phyloP scores from a whole-genome alignment of 768 basidiomycete genomes.

The Auricularia auricula-judae region DNA sequence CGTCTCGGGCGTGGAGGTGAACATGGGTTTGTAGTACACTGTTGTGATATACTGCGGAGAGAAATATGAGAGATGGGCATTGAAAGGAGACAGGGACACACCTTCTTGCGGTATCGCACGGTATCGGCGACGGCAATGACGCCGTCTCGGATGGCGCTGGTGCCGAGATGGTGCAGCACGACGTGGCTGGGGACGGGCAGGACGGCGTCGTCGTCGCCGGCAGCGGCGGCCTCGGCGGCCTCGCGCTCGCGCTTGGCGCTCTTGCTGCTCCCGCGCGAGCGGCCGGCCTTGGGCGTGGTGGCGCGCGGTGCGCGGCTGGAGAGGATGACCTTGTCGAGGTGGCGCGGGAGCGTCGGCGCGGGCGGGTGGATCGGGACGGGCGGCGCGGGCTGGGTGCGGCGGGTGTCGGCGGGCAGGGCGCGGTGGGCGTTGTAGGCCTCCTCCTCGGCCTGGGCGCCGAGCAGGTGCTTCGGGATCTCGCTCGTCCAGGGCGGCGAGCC shows the following conservation, averaged over 20 bases:
- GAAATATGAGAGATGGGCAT: constrained; percentile 9
- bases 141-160: constrained; percentile 89
- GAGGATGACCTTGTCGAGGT: constrained; percentile 88
- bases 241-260: constrained; percentile 1
- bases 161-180: constrained; percentile 88
- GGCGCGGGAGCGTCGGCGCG: constrained; percentile 79
- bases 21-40: constrained; percentile 70
- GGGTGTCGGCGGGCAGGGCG: constrained; percentile 21
- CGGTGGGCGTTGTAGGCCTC: constrained; percentile 48
- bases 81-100: constrained; percentile 21
- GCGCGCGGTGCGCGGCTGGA: constrained; percentile 35
- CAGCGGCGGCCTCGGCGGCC: background rate
- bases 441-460: constrained; percentile 73
- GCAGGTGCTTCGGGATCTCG: constrained; percentile 65
- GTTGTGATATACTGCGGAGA: constrained; percentile 65
- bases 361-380: constrained; percentile 75
- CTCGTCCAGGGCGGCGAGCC: constrained; percentile 54
- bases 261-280: background rate
- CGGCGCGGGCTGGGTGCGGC: constrained; percentile 26
- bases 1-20: constrained; percentile 3
- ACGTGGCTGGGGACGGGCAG: constrained; percentile 89
- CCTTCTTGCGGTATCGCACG: constrained; percentile 86
- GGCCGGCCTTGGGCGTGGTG: background rate
- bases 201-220: constrained; percentile 78
- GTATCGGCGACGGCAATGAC: constrained; percentile 89